Conservation (phyloP, 1,284 basidiomycete genomes). For the Cryptococcus deneoformans region DNA sequence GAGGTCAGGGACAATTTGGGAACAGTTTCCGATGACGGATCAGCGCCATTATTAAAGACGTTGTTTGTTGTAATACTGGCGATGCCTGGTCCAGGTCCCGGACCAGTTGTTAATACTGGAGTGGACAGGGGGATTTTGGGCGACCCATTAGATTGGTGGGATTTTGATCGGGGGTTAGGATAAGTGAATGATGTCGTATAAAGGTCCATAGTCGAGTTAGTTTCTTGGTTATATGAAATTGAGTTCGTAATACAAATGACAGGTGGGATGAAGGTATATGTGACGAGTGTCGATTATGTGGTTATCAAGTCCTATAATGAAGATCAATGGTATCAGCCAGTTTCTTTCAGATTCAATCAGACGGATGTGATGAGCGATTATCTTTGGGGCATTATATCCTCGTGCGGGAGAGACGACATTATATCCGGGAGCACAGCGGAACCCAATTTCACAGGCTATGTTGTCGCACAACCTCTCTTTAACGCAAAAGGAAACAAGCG, state of each 20-base stretch:
- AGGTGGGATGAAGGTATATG: background rate
- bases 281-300: background rate
- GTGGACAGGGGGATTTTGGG: background rate
- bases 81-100: background rate
- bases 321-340: background rate
- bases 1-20: slow-evolving; percentile 7
- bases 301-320: background rate
- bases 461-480: too few relatives aligned
- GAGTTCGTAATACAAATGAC: background rate
- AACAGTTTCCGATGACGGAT: slow-evolving; percentile 12
- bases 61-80: background rate
- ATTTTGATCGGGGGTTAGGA: slow-evolving; percentile 35
- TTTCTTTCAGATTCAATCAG: background rate
- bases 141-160: background rate
- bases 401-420: background rate
- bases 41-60: background rate
- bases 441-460: too few relatives aligned
- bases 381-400: background rate
- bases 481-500: too few relatives aligned
- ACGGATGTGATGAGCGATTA: background rate
- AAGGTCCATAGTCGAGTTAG: slow-evolving; percentile 66
- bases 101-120: background rate
- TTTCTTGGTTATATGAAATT: background rate
- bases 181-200: slow-evolving; percentile 73
- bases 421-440: too few relatives aligned